Evolutionary conservation across 2,329 filamentous ascomycete species (phyloP), one percentile per base, ranked within the genome.

Genomic region (Aspergillus texensis): DNA sequence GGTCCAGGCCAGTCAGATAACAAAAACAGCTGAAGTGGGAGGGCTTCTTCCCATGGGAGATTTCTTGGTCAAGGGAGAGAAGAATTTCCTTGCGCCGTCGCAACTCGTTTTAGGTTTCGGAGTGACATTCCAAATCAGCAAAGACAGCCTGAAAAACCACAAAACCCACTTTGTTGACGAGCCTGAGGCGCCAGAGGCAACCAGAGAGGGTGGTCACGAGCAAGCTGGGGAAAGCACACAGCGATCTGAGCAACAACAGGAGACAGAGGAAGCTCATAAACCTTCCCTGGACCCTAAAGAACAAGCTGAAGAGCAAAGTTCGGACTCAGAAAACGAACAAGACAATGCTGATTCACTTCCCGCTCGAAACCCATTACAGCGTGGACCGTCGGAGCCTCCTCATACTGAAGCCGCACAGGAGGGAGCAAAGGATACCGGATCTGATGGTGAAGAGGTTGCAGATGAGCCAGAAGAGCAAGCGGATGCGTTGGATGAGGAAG

Each of bases 1-100:
- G 95, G 94, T 96, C 0, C 89, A 90, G 65, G 90, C 92, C 2
- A 89, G 94, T 60, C 94, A 98, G 76, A 92, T 99, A 0, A 93
- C 91, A 11, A 98, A 98, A 79, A 92, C 88, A 39, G 89, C 91
- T 0, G 84, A 89, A 0, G 88, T 86, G 0, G 94, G 94, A 28
- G 94, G 96, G 68, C 94, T 92, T 70, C 79, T 99, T 8, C 86
- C 89, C 0, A 83, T 86, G 0, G 95, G 94, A 21, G 87, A 87
- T 66, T 97, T 99, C 75, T 87, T 89, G 77, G 84, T 97, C 55
- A 86, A 87, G 43, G 94, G 94, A 2, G 91, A 91, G 79, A 98
- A 97, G 81, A 97, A 97, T 72, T 95, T 91, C 70, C 78, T 99
- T 41, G 92, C 94, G 0, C 94, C 95, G 1, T 90, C 93, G 8